phyloP scores from a whole-genome alignment of 306 rosid genomes.

The Cotoneaster glaucophyllus region DNA sequence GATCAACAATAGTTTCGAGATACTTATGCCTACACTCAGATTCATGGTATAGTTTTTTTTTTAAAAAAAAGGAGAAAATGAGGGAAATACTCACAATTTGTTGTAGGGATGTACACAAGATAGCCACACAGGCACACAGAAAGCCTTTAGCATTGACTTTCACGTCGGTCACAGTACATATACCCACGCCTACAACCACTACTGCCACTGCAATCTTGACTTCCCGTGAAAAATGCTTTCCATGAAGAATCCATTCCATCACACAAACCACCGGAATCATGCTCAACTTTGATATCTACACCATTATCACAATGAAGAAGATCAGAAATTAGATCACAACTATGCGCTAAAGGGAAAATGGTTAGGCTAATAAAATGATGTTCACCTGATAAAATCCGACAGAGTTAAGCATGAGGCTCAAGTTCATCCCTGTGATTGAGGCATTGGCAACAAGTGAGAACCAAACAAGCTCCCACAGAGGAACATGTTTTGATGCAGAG shows the following conservation, averaged over 20 bases:
- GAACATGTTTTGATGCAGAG: conserved; percentile 39
- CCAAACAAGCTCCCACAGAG: conserved; percentile 46
- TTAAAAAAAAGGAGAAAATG: neutral
- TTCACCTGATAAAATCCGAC: conserved; percentile 49
- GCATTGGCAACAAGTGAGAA: conserved; percentile 39
- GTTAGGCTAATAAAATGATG: neutral
- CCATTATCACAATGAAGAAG: neutral
- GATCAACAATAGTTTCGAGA: neutral
- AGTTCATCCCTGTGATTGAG: conserved; percentile 44
- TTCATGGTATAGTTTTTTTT: neutral
- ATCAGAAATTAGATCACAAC: neutral
- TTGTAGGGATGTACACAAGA: conserved; percentile 45
- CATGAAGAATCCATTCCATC: conserved; percentile 53
- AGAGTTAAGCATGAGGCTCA: conserved; percentile 53
- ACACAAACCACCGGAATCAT: conserved; percentile 55
- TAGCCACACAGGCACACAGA: conserved; percentile 41
- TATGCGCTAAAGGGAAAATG: neutral
- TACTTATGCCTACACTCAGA: neutral
- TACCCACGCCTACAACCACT: conserved; percentile 47
- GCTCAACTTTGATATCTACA: conserved; percentile 50
- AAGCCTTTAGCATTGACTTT: conserved; percentile 49
- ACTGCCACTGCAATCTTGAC: conserved; percentile 45
- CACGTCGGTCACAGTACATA: conserved; percentile 52
- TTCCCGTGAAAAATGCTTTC: conserved; percentile 43
- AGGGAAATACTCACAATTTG: conserved; percentile 36